Evolutionary conservation across 1,284 basidiomycete genomes (phyloP), one percentile per base, ranked within the genome.

Genomic region (Cutaneotrichosporon cutaneum): DNA sequence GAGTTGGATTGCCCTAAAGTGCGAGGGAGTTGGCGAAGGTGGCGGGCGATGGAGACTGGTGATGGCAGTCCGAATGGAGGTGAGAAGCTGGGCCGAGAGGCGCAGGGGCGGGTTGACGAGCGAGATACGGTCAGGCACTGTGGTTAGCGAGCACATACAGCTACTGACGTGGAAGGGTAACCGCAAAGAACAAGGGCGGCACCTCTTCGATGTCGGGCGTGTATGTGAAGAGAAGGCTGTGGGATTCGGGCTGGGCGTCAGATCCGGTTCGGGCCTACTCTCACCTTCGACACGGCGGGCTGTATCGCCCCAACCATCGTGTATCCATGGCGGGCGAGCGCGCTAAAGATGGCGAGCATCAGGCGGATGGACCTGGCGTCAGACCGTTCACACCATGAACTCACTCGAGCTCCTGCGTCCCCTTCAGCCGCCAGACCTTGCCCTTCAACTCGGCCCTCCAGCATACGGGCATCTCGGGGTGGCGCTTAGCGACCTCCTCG

Each of bases 51-150:
- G 18, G n/a, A 54, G 36, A 18, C 39, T 13, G 64, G 54, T 39
- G 53, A 78, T 76, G 6, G 72, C 68, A 16, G 62, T 56, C 13
- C 77, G 71, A 9, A 78, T 59, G 2, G 74, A 68, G 9, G 68
- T 66, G 53, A 77, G 67, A 44, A 78, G 60, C 1, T 68, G 66
- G 0, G 70, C 69, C 0, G 72, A 70, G 0, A 61, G 59, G 50
- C 68, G 68, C 1, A 65, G 61, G 4, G 75, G 75, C 0, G 77
- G 63, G 2, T 70, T 75, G 33, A 78, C 71, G 57, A 78, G 60
- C 1, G 77, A 76, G 4, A 78, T 61, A 16, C 75, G 67, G 53
- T 78, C 75, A 5, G 75, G 70, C 14, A 77, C 77, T 78, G 64
- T 27, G 0, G 51, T 61, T n/a, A 63, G 56, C 26, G 8, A 18